Base-by-base conservation (phyloP, 75 land plant species). In the Picea glauca region DNA sequence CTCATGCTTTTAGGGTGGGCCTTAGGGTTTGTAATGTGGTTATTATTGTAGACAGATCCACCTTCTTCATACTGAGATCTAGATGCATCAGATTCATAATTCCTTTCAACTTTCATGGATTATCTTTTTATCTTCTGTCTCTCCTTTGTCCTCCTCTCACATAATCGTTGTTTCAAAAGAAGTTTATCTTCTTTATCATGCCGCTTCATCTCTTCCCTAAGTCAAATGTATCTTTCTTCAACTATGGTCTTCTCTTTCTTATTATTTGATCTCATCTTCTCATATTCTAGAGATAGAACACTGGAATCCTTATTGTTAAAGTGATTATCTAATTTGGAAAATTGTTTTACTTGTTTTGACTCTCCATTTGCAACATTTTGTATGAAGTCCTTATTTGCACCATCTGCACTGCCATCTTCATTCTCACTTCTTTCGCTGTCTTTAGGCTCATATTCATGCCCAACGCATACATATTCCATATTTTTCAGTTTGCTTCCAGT, bases 101-200 rank as follows among this genome's bases (percentile, higher is more conserved):
- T 82, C 15, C 56, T 79, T n/a, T 80, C 80, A 4, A 75, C 87
- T 78, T 83, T 86, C 13, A 57, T 79, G 13, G 76, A 75, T 8
- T n/a, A 73, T 43, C 80, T 86, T 81, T 83, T 87, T 62, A 60
- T 5, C 76, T 96, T 94, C 79, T 79, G 77, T 80, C 90, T 97
- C 78, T 84, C 67, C 79, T 88, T 91, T 3, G 65, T 64, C 72
- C 91, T 78, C 65, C 83, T 91, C 40, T 93, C 94, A 18, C 84
- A 90, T 14, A 87, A 84, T 23, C 93, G 84, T 18, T 91, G 84
- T 21, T 81, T 89, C 72, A 88, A 80, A 3, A 84, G 82, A 60
- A 88, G 74, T 74, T 93, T 91, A 85, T 97, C 99, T 77, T 89
- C 93, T 72, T 85, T 85, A 81, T 97, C 99, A 26, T 65, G 68